Percentiles rank a stretch among this genome's conserved stretches.
phyloP scores from a whole-genome alignment of 2,329 filamentous ascomycete species.

The Thermothelomyces thermophilus region DNA sequence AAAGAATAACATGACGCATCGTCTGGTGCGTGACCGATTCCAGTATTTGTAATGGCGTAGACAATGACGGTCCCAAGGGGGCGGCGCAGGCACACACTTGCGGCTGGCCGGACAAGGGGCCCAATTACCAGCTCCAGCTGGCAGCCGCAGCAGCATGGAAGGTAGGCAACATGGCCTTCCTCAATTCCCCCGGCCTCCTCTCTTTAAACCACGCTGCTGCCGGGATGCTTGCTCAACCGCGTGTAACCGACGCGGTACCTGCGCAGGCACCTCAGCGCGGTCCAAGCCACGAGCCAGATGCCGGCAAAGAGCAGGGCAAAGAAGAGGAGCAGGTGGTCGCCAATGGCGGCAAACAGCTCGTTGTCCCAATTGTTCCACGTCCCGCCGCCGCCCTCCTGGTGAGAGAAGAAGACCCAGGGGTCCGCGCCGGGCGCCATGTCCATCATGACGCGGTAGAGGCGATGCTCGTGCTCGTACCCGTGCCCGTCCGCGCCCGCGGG shows the following conservation, averaged over 20 bases:
- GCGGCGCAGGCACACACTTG: too few relatives aligned
- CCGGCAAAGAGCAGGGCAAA: conserved; percentile 8
- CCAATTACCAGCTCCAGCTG: too few relatives aligned
- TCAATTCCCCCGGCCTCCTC: too few relatives aligned
- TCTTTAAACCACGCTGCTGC: conserved; percentile 2
- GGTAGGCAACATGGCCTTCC: too few relatives aligned
- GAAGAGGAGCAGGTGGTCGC: conserved; percentile 22
- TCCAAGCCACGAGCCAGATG: conserved; percentile 6
- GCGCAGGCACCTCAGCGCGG: conserved; percentile 1
- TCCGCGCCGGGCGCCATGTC: conserved; percentile 21
- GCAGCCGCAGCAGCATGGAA: too few relatives aligned
- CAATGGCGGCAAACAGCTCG: conserved; percentile 20
- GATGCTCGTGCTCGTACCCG: conserved; percentile 17
- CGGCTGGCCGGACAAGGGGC: too few relatives aligned
- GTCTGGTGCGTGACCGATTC: too few relatives aligned
- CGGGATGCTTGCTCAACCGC: conserved; percentile 7
- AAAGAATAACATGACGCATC: too few relatives aligned
- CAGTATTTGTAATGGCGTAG: too few relatives aligned
- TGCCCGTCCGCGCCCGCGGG: too few relatives aligned
- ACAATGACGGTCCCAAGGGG: too few relatives aligned
- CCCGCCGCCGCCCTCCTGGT: conserved; percentile 24
- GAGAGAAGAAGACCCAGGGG: conserved; percentile 24
- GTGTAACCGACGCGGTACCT: conserved; percentile 13
- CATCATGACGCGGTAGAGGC: conserved; percentile 25
- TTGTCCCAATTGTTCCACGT: conserved; percentile 27